Evolutionary conservation across 176 grass and related monocot species (phyloP), one percentile per base, ranked within the genome.

Genomic region (Phoenix dactylifera): DNA sequence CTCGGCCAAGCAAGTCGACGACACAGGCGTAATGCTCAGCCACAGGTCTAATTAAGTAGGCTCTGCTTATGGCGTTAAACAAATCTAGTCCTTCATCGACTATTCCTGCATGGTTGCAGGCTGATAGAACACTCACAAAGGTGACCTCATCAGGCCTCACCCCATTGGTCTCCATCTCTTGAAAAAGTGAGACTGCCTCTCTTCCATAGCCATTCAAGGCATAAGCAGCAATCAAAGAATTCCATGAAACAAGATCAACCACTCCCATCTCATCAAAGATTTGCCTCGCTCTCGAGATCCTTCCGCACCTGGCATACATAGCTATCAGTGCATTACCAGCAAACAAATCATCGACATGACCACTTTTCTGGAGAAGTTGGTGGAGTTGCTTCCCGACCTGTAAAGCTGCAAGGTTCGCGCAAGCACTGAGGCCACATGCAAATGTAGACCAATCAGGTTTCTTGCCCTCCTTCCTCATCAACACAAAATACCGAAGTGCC

Each of bases 11-110:
- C 39, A 89, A 55, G 60, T 89, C 85, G 1, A 54, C 76, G 60
- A 83, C 65, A 49, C 85, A 89, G 49, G 80, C 73, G 49, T 88
- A 88, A 66, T 88, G 85, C 53, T 83, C 85, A n/a, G 85, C 69
- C 6, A 84, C 65, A 24, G 73, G 80, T 49, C 58, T 58, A 32
- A 84, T 18, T 0, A 29, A 80, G 56, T 74, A 63, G 15, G 63
- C 17, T 28, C 69, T 74, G 54, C 26, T 74, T 69, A 89, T 74
- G 16, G 60, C 66, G n/a, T 77, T 24, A 26, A 83, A 84, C 10
- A 80, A 59, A 49, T 61, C 0, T 54, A 84, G 50, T 44, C 85
- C 85, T 71, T 88, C 73, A 16, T 80, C 57, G 4, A 89, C 26
- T 49, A 89, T 63, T 70, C 85, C 69, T 3, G 68, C 64, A 52